These are phyloP conservation scores for Amanita pseudoporphyria DNA, from an alignment of 768 basidiomycete species.

Conservation along the genomic window DNA sequence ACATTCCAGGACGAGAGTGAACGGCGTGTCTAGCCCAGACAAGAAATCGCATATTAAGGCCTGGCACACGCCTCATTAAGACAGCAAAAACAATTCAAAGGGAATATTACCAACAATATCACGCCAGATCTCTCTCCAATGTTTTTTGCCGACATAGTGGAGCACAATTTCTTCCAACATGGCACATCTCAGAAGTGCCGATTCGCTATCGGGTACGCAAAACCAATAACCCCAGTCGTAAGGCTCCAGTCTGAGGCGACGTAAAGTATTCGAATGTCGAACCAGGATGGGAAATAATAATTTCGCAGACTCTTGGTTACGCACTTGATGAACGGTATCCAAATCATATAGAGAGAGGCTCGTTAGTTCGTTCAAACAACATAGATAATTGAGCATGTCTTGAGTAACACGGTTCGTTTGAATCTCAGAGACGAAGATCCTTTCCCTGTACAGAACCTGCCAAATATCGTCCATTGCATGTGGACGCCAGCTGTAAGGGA, in stretches of 20 bases:
- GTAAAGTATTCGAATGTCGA: background rate
- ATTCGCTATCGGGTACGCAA: background rate
- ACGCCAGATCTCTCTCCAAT: background rate
- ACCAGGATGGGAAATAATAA: background rate
- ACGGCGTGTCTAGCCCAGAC: background rate
- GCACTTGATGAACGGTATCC: background rate
- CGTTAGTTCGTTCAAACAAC: background rate
- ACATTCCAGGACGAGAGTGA: background rate
- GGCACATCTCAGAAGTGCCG: background rate
- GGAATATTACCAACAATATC: background rate
- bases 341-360: constrained; percentile 1
- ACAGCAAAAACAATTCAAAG: background rate
- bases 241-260: background rate
- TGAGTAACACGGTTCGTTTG: background rate
- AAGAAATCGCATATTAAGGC: background rate
- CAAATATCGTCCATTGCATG: background rate
- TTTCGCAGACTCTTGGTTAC: background rate
- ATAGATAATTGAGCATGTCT: constrained; percentile 3
- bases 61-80: background rate
- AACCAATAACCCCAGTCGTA: constrained; percentile 6
- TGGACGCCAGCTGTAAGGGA: background rate
- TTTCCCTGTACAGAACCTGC: background rate
- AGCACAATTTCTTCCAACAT: constrained; percentile 5
- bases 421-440: constrained; percentile 1
- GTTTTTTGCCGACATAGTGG: background rate